Base-by-base conservation (phyloP, 495 filamentous ascomycete genomes). In the Hypoxylon subgilvum region DNA sequence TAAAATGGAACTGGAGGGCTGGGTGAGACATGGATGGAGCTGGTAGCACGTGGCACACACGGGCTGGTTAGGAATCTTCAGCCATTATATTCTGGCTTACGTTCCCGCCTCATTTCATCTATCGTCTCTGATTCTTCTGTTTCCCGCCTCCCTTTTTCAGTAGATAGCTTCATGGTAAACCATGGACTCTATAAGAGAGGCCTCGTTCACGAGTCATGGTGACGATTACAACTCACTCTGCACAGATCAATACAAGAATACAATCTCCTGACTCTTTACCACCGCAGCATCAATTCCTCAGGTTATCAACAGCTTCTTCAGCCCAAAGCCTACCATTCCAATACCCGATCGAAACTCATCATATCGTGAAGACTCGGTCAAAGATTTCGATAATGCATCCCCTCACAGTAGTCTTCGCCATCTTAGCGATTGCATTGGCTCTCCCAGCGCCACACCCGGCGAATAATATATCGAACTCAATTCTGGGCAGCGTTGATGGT, bases 1-100 rank as follows among this genome's bases (percentile, higher is more conserved):
- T 53, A 43, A 36, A 40, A 6, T 31, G 13, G 18, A 38, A 2
- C 10, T 38, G 6, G 32, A 51, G 28, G 53, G 53, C 48, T 42
- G 48, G 47, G 6, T 63, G 43, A 63, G 60, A 63, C 60, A 53
- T 18, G 30, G 5, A 19, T 22, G 6, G 28, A 36, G 41, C 21
- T 30, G 31, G 31, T 13, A 18, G 42, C 60, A 53, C 47, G 48
- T 57, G 52, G 47, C 41, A 38, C 16, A 31, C n/a, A 30, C 25
- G 7, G 43, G 43, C 23, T 42, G 34, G 53, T 4, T 32, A 63
- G 60, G 53, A 58, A 63, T 63, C 53, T 57, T 58, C 60, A 49
- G 53, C 59, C 59, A 52, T 42, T 42, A 52, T 62, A 44, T 62
- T 22, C 36, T 23, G 40, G 31, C 27, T 23, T 31, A n/a, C 28